Percentiles rank a stretch among this genome's conserved stretches.
Evolutionary conservation across 768 basidiomycete genomes (phyloP).

Genomic region (Collybia mongolica): DNA sequence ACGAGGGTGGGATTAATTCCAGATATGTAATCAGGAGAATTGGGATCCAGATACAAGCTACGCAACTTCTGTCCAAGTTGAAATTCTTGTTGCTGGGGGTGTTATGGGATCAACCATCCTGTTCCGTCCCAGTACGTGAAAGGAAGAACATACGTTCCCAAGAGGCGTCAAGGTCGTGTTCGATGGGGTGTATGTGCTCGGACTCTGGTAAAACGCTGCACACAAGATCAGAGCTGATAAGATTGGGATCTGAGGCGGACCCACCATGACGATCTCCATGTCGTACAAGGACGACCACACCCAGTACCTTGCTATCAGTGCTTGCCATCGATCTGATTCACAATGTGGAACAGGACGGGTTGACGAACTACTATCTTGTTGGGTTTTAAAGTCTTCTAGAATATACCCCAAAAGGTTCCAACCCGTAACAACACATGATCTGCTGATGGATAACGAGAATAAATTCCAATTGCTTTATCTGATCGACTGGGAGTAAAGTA

Average conservation of each 20-base stretch:
- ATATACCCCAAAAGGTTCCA: neutral
- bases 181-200: constrained; percentile 55
- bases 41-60: constrained; percentile 48
- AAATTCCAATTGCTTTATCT: no score
- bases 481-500: no score
- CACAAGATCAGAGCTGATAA: neutral
- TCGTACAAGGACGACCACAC: constrained; percentile 53
- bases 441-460: no score
- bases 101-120: neutral
- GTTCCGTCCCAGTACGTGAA: neutral
- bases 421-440: constrained; percentile 18
- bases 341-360: no score
- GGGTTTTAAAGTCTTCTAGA: no score
- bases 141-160: constrained; percentile 46
- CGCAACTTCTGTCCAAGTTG: constrained; percentile 52
- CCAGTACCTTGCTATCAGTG: constrained; percentile 37
- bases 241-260: neutral
- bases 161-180: constrained; percentile 62
- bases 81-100: constrained; percentile 50
- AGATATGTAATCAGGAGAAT: constrained; percentile 52
- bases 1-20: constrained; percentile 36
- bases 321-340: constrained; percentile 12
- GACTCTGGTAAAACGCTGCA: constrained; percentile 63
- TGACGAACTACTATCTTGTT: no score
- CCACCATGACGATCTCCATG: constrained; percentile 58